Percentiles rank a stretch among this genome's conserved stretches.
Evolutionary conservation across 345 rosid genomes (phyloP).

Genomic region (Sapria himalayana): DNA sequence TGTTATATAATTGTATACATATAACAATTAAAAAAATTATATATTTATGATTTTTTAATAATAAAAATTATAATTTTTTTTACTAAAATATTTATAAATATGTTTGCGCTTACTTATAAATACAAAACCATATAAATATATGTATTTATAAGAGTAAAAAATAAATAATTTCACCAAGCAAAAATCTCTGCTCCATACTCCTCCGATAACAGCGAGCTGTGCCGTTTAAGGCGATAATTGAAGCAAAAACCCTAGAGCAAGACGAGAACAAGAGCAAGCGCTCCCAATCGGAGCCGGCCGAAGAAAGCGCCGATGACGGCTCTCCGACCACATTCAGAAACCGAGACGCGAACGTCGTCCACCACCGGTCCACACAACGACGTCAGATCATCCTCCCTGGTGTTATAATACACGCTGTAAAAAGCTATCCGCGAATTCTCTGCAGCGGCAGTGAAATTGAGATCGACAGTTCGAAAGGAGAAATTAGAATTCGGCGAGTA

Average conservation of each 20-base stretch:
- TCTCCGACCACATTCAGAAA: slow-evolving; percentile 21
- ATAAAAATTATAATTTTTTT: too few relatives aligned
- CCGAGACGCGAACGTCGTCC: slow-evolving; percentile 80
- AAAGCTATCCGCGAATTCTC: slow-evolving; percentile 78
- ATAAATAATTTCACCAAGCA: too few relatives aligned
- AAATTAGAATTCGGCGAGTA: slow-evolving; percentile 61
- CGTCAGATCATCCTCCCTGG: slow-evolving; percentile 88
- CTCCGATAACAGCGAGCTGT: too few relatives aligned
- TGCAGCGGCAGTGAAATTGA: slow-evolving; percentile 82
- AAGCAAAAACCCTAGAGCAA: slow-evolving; percentile 25
- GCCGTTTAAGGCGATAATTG: too few relatives aligned
- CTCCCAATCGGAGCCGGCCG: slow-evolving; percentile 11
- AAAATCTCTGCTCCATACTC: too few relatives aligned
- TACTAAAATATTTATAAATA: too few relatives aligned
- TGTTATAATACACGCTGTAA: slow-evolving; percentile 79
- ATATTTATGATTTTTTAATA: too few relatives aligned
- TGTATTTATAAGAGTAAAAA: too few relatives aligned
- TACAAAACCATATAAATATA: too few relatives aligned
- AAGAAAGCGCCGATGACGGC: slow-evolving; percentile 12
- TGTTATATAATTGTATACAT: too few relatives aligned
- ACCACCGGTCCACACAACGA: slow-evolving; percentile 93
- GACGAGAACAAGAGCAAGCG: slow-evolving; percentile 16
- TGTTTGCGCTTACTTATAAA: too few relatives aligned
- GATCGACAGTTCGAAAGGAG: slow-evolving; percentile 27
- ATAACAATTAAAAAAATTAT: too few relatives aligned